Evolutionary conservation across 228 moss, liverwort and hornwort species (phyloP), one percentile per base, ranked within the genome.

Genomic region (Sphagnum fallax): DNA sequence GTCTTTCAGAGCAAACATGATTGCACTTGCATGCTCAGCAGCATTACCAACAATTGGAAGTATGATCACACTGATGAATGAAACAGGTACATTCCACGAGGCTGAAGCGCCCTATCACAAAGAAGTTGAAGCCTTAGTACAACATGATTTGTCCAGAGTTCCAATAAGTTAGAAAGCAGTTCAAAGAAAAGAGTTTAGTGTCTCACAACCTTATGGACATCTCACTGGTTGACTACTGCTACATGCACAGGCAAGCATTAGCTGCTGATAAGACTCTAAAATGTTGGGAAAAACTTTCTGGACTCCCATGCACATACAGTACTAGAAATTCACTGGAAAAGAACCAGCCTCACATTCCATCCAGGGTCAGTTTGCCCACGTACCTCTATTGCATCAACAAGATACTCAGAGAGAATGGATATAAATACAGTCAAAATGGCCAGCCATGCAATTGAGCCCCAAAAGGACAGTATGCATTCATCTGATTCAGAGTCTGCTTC

Each of bases 1-100:
- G 77, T 97, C 91, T 79, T 91, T 97, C 51, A 93, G 71, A 59
- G 97, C 97, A 68, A 97, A 97, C 87, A 97, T 88, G 6, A 97
- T 82, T 18, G 97, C 93, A 79, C 97, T 97, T 5, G 91, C 91
- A 69, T 97, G 97, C 84, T 97, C 97, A 3, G 93, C 93, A 5
- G 97, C 93, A 75, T 97, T 97, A 6, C 97, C 97, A 73, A 93
- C 97, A 53, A 97, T 87, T 4, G 97, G 97, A 51, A 93, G 73
- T 64, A 97, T 85, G 48, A 97, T 84, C 18, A 97, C 97, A 65
- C 97, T 91, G 62, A 97, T 90, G 61, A 93, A 97, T 0, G 91
- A 83, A 18, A 97, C 72, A 7, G 97, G 97, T n/a, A 97, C 83
- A 63, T 86, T 75, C 91, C 90, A 93, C 70, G 78, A 77, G 52